Conservation (phyloP, 306 rosid species). For the Mimosa pudica region DNA sequence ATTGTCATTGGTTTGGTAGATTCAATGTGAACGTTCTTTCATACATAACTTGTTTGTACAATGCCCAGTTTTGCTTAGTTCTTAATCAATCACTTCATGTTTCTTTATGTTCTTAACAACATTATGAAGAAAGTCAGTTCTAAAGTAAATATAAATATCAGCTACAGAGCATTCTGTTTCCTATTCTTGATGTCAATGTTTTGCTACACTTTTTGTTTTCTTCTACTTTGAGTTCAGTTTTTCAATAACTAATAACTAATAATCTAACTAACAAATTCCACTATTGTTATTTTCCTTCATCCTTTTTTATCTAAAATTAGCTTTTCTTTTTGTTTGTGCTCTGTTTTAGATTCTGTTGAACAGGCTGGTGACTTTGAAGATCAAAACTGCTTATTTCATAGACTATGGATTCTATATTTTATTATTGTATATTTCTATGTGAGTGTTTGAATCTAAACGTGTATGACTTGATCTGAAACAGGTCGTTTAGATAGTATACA, state of each 20-base stretch:
- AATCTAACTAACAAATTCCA: slow-evolving; percentile 31
- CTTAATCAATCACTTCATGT: not conserved
- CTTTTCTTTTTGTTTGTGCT: slow-evolving; percentile 36
- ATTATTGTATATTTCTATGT: slow-evolving; percentile 26
- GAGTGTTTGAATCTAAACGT: slow-evolving; percentile 29
- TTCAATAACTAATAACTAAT: slow-evolving; percentile 33
- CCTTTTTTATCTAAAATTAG: slow-evolving; percentile 24
- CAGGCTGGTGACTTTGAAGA: slow-evolving; percentile 42
- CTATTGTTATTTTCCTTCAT: not conserved
- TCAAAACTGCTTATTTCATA: slow-evolving; percentile 34
- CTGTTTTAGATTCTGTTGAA: slow-evolving; percentile 42
- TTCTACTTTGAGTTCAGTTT: slow-evolving; percentile 12
- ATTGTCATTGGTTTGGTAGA: slow-evolving; percentile 6
- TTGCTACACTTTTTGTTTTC: slow-evolving; percentile 7
- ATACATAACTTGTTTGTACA: not conserved
- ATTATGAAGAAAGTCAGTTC: not conserved
- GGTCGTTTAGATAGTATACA: slow-evolving; percentile 25
- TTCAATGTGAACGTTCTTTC: slow-evolving; percentile 2
- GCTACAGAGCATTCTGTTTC: slow-evolving; percentile 2
- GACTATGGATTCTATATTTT: not conserved
- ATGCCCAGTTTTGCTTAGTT: slow-evolving; percentile 3
- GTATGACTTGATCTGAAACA: slow-evolving; percentile 35
- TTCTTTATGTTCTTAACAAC: not conserved
- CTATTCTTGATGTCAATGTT: slow-evolving; percentile 12
- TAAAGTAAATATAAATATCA: not conserved